Base-by-base conservation (phyloP, 2,329 filamentous ascomycete genomes). In the Fusarium praegraminearum region DNA sequence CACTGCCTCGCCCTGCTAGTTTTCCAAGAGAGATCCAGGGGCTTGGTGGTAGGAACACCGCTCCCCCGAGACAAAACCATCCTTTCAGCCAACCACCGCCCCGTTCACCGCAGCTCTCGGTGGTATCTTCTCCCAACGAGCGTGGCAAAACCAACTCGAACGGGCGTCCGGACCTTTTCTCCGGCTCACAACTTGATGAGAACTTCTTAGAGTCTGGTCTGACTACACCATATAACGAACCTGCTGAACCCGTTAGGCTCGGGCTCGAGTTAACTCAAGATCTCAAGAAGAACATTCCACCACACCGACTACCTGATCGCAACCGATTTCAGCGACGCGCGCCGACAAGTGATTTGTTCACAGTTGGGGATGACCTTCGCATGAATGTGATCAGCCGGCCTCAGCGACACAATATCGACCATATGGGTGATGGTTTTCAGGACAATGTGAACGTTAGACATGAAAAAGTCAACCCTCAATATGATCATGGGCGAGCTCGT, bases 181-280 rank as follows among this genome's bases (percentile, higher is more conserved):
- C 74, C 30, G 80, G 80, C 7, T 81, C 80, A 7, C 78, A 81
- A 60, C 76, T 81, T 7, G 79, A 78, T 15, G 80, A 81, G 12
- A 76, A 75, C 46, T 81, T 81, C 41, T 80, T 81, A 78, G 76
- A 78, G 22, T 81, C 80, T 30, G 77, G 79, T 9, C 66, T 79
- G 7, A 80, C 80, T 13, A 80, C 80, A 16, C 80, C 80, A 16
- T 74, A 73, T 18, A 79, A 78, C 32, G 78, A 79, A 49, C 75
- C 66, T 20, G 73, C 69, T 8, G 74, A 70, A 16, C 62, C 62
- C 24, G 52, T 75, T 44, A 62, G 71, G 41, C 70, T 75, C 12
- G 63, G 53, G 22, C 69, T 69, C 13, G 73, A 74, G 50, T 58
- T 75, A 51, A 58, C 72, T 56, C 71, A 66, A 18, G 73, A 74